Evolutionary conservation across 805 yeast species (phyloP).

Genomic region (Saccharomycopsis synnaedendra): DNA sequence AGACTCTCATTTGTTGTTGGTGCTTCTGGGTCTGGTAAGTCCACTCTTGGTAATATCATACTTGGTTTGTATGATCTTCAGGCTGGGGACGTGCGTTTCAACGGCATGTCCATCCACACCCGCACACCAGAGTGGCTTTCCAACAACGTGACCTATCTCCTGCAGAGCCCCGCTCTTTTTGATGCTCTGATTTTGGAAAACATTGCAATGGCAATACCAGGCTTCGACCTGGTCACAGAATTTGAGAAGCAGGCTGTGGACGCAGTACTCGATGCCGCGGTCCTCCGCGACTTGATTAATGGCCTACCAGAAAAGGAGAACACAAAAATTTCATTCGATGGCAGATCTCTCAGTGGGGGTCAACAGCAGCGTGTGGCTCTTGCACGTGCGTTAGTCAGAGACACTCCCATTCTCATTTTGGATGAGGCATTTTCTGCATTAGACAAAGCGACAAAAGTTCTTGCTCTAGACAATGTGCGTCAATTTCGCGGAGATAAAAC

Average conservation of each 20-base stretch:
- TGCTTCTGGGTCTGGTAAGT: conserved; percentile 87
- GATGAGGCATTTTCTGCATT: conserved; percentile 86
- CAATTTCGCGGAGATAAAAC: conserved; percentile 57
- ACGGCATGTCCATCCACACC: conserved; percentile 33
- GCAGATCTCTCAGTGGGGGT: conserved; percentile 70
- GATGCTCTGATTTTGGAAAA: conserved; percentile 53
- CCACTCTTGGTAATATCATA: conserved; percentile 60
- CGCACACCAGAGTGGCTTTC: conserved; percentile 42
- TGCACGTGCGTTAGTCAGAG: conserved; percentile 69
- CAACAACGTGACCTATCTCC: conserved; percentile 58
- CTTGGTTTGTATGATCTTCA: conserved; percentile 42
- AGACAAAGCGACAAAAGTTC: conserved; percentile 39
- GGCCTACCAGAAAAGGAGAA: conserved; percentile 44
- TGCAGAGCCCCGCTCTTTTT: conserved; percentile 60
- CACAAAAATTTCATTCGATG: conserved; percentile 30
- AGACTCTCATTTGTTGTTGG: conserved; percentile 63
- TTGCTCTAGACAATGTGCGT: conserved; percentile 39
- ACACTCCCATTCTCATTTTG: conserved; percentile 64
- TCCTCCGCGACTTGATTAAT: conserved; percentile 19
- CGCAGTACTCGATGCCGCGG: neutral
- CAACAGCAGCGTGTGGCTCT: conserved; percentile 76
- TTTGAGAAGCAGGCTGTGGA: neutral
- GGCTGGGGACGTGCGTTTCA: conserved; percentile 49
- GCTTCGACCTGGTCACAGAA: neutral
- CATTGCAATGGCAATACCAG: conserved; percentile 37